Evolutionary conservation across 305 asterid genomes (phyloP).

Genomic region (Euphrasia arctica): DNA sequence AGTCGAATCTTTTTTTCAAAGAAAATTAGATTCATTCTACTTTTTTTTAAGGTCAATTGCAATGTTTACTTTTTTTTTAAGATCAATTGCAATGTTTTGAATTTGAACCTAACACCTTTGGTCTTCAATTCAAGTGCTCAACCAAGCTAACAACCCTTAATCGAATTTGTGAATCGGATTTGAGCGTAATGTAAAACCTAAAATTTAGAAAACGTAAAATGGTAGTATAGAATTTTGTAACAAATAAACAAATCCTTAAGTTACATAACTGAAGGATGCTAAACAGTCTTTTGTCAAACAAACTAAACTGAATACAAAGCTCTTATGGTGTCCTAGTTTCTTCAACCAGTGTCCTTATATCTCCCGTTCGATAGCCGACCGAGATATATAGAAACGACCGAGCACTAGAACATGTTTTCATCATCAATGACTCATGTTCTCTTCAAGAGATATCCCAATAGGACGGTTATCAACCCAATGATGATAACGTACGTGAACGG

Average conservation of each 20-base stretch:
- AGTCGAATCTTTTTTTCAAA: no score
- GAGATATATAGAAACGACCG: slow-evolving; percentile 22
- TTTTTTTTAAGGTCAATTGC: no score
- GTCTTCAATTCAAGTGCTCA: no score
- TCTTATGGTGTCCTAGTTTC: slow-evolving; percentile 33
- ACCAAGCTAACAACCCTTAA: no score
- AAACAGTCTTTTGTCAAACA: slow-evolving; percentile 38
- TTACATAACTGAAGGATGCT: slow-evolving; percentile 35
- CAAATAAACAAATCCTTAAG: slow-evolving; percentile 28
- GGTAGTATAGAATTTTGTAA: slow-evolving; percentile 1
- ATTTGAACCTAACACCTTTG: no score
- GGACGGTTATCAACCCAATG: slow-evolving; percentile 69
- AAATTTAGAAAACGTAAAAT: not conserved
- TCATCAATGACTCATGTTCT: slow-evolving; percentile 37
- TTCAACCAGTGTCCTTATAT: slow-evolving; percentile 33
- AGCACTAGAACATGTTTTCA: slow-evolving; percentile 8
- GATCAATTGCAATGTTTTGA: no score
- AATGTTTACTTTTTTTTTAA: no score
- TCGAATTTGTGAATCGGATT: no score
- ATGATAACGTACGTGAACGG: slow-evolving; percentile 63
- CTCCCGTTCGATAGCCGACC: slow-evolving; percentile 28
- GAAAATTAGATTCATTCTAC: no score
- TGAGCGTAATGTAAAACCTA: not conserved
- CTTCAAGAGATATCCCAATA: slow-evolving; percentile 86
- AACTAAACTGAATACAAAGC: slow-evolving; percentile 50